These are phyloP conservation scores for Hordeum vulgare DNA, from an alignment of 176 grass and related monocot species.

Conservation along the genomic window MorexV3_pseudomolecules_assembly NC_058519.1:572565353-572565852, in stretches of 20 bases:
- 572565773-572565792: background rate
- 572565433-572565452: constrained; percentile 1
- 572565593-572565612: no score
- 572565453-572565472: constrained; percentile 2
- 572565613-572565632: no score
- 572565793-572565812: background rate
- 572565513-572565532: no score
- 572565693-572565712: no score
- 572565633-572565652: no score
- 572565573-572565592: no score
- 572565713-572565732: no score
- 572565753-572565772: background rate
- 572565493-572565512: background rate
- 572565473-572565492: background rate
- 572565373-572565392: constrained; percentile 18
- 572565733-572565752: no score
- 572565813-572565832: background rate
- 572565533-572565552: no score
- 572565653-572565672: no score
- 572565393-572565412: constrained; percentile 32
- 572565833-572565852: background rate
- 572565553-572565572: no score
- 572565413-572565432: constrained; percentile 16
- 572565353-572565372: background rate
- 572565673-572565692: no score